These are phyloP conservation scores for Diaporthe citri DNA, from an alignment of 2,329 filamentous ascomycete genomes.

Conservation along the genomic window DNA sequence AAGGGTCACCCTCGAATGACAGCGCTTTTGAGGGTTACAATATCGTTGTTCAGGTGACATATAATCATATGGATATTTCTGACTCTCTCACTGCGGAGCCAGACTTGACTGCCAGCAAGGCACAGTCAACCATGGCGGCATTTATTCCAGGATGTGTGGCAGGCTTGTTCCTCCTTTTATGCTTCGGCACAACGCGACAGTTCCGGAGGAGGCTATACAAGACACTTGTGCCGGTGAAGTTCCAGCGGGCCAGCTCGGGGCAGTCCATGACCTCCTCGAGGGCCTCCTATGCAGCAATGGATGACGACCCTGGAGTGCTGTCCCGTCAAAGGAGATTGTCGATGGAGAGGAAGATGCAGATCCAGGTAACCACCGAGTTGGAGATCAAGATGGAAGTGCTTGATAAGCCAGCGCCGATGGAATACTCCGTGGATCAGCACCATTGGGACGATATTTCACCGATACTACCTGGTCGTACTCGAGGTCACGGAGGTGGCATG, in stretches of 20 bases:
- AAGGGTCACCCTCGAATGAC: neutral
- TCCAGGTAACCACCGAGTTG: constrained; percentile 39
- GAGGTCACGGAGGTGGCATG: neutral
- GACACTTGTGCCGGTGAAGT: constrained; percentile 20
- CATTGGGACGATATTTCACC: constrained; percentile 30
- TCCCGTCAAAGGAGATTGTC: constrained; percentile 38
- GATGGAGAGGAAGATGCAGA: constrained; percentile 38
- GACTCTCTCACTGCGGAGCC: constrained; percentile 8
- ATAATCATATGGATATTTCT: neutral
- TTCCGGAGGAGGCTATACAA: constrained; percentile 32
- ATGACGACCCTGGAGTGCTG: constrained; percentile 35
- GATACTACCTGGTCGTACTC: constrained; percentile 1
- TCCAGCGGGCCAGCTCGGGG: constrained; percentile 2
- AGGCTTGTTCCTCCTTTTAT: constrained; percentile 32
- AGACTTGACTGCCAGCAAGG: constrained; percentile 31
- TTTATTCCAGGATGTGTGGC: constrained; percentile 39
- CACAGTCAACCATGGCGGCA: constrained; percentile 1
- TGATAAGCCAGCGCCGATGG: neutral
- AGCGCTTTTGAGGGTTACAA: constrained; percentile 38
- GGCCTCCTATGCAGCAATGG: constrained; percentile 35
- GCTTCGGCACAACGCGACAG: constrained; percentile 37
- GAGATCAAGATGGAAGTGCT: constrained; percentile 37
- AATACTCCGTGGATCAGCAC: neutral
- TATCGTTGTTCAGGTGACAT: constrained; percentile 19
- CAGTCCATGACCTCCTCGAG: constrained; percentile 21